Percentiles rank a stretch among this genome's conserved stretches.
phyloP scores from a whole-genome alignment of 371 early-diverging fungal genomes.

The Haplosporangium sp. region DNA sequence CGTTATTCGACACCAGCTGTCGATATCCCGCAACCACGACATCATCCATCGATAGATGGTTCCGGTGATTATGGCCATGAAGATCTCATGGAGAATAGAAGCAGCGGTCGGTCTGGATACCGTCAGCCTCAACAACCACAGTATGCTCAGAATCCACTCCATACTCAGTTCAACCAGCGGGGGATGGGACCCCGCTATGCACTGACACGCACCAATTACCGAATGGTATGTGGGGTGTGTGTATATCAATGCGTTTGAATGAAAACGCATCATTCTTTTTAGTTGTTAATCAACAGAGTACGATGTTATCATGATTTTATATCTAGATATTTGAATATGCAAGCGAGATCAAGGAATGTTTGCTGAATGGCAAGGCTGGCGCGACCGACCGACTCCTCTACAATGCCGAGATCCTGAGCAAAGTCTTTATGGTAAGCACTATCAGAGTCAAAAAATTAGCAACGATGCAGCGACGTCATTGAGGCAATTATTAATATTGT shows the following conservation, averaged over 20 bases:
- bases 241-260: neutral
- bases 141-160: neutral
- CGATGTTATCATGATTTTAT: neutral
- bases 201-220: slow-evolving; percentile 29
- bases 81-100: slow-evolving; percentile 9
- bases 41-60: slow-evolving; percentile 12
- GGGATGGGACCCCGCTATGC: slow-evolving; percentile 27
- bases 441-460: neutral
- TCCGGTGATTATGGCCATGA: slow-evolving; percentile 2
- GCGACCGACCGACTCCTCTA: slow-evolving; percentile 43
- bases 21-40: slow-evolving; percentile 34
- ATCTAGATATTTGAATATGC: slow-evolving; percentile 53
- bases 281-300: neutral
- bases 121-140: slow-evolving; percentile 3
- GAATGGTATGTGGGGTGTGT: slow-evolving; percentile 21
- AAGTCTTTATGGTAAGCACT: slow-evolving; percentile 42
- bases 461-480: neutral
- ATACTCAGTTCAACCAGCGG: slow-evolving; percentile 6
- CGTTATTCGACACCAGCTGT: slow-evolving; percentile 24
- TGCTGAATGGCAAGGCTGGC: slow-evolving; percentile 45
- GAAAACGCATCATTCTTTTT: neutral
- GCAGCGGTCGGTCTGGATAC: slow-evolving; percentile 4
- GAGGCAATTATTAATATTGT: neutral
- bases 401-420: slow-evolving; percentile 51
- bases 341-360: slow-evolving; percentile 45